phyloP scores from a whole-genome alignment of 345 rosid genomes.

The Pistacia integerrima region DNA sequence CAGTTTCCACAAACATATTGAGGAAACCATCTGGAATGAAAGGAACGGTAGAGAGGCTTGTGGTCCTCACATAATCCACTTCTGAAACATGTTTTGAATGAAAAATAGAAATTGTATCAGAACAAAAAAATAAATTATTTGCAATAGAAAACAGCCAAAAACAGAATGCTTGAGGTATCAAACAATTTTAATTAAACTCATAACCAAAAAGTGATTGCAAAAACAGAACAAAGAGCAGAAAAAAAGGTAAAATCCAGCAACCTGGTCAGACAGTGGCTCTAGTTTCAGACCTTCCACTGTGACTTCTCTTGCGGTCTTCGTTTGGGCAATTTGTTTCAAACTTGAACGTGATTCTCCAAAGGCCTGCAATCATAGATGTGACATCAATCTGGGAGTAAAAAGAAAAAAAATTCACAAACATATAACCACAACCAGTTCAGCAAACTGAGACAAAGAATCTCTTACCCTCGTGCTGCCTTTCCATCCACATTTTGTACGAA shows the following conservation, averaged over 20 bases:
- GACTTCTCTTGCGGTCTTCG: conserved; percentile 52
- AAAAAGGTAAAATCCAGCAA: conserved; percentile 26
- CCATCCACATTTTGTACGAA: conserved; percentile 82
- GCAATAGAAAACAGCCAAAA: background rate
- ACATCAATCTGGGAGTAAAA: background rate
- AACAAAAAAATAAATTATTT: background rate
- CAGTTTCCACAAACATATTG: background rate
- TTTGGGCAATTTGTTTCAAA: conserved; percentile 27
- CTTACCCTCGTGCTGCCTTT: conserved; percentile 63
- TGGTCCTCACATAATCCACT: background rate
- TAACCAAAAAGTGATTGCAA: conserved; percentile 4
- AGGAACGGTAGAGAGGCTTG: background rate
- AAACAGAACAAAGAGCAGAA: background rate
- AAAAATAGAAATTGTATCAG: background rate
- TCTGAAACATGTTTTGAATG: background rate
- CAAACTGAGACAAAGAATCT: conserved; percentile 15
- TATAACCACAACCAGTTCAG: conserved; percentile 1
- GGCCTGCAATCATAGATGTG: conserved; percentile 43
- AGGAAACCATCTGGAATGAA: background rate
- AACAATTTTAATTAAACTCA: conserved; percentile 9
- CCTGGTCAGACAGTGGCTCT: conserved; percentile 81
- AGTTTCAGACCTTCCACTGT: conserved; percentile 59
- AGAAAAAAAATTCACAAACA: background rate
- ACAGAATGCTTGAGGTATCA: background rate
- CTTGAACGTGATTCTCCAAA: conserved; percentile 35